A percentile compares a stretch with the other conserved stretches of the same genome.
phyloP scores from a whole-genome alignment of 1,139 yeast species.

The Geotrichum aggregatum region DNA sequence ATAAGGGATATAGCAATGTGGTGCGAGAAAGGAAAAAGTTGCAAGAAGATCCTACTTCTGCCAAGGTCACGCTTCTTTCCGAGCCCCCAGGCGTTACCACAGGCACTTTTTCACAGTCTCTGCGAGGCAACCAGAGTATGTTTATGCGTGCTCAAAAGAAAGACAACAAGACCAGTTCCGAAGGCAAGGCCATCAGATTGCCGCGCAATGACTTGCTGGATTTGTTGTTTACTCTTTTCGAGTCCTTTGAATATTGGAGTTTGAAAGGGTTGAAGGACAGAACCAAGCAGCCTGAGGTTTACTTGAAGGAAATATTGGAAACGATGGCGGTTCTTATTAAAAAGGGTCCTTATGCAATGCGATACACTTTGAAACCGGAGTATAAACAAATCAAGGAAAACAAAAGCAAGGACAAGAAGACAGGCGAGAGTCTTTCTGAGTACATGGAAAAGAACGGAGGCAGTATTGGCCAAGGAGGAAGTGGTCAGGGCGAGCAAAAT shows the following conservation, averaged over 20 bases:
- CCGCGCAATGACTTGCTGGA: constrained; percentile 90
- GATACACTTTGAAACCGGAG: constrained; percentile 85
- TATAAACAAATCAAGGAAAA: constrained; percentile 47
- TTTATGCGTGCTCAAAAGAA: constrained; percentile 38
- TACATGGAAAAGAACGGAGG: constrained; percentile 27
- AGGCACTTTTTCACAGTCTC: constrained; percentile 71
- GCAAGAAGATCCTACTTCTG: constrained; percentile 47
- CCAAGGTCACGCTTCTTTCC: constrained; percentile 72
- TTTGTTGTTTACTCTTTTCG: constrained; percentile 79
- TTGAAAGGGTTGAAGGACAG: constrained; percentile 90
- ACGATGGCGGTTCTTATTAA: constrained; percentile 84
- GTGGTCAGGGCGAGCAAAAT: constrained; percentile 11
- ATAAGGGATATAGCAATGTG: constrained; percentile 61
- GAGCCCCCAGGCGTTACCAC: constrained; percentile 88
- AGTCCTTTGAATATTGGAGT: constrained; percentile 95
- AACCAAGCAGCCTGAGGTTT: constrained; percentile 93
- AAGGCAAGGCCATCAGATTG: constrained; percentile 90
- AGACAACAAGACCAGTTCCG: constrained; percentile 46
- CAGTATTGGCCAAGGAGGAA: constrained; percentile 9
- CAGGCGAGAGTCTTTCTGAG: constrained; percentile 37
- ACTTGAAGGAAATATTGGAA: constrained; percentile 84
- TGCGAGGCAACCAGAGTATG: constrained; percentile 41
- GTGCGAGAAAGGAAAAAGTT: constrained; percentile 50
- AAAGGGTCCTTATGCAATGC: constrained; percentile 93
- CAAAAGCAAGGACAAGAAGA: constrained; percentile 36